Percentiles rank a stretch among this genome's conserved stretches.
Evolutionary conservation across 2,329 filamentous ascomycete species (phyloP).

Genomic region (Paramyrothecium sp.): DNA sequence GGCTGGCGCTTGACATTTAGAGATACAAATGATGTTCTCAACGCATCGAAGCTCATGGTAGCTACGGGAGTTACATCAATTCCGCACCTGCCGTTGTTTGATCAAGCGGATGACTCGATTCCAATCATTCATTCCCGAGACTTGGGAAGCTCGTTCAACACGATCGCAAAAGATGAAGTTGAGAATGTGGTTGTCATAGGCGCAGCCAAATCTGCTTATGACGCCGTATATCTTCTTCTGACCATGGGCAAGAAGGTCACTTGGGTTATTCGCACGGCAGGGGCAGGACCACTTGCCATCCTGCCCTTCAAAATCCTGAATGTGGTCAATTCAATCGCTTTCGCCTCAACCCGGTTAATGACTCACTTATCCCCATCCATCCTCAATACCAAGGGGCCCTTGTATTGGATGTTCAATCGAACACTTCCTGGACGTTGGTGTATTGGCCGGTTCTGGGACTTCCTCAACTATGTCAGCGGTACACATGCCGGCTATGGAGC

Average conservation of each 20-base stretch:
- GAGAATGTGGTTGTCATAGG: constrained; percentile 1
- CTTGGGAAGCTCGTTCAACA: background rate
- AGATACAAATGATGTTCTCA: background rate
- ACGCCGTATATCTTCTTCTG: constrained; percentile 2
- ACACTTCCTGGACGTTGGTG: background rate
- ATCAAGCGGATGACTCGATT: background rate
- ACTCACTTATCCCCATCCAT: constrained; percentile 2
- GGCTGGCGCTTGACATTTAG: background rate
- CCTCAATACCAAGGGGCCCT: background rate
- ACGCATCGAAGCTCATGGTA: constrained; percentile 1
- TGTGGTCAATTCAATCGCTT: constrained; percentile 1
- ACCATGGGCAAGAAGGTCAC: constrained; percentile 1
- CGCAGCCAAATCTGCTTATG: constrained; percentile 4
- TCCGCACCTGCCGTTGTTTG: background rate
- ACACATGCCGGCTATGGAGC: background rate
- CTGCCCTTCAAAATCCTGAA: constrained; percentile 1
- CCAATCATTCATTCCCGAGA: constrained; percentile 1
- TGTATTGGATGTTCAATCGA: constrained; percentile 1
- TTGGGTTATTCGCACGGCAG: constrained; percentile 1
- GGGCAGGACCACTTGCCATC: constrained; percentile 1
- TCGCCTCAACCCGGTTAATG: constrained; percentile 1
- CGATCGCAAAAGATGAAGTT: background rate
- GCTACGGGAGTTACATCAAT: constrained; percentile 1
- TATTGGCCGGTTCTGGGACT: background rate
- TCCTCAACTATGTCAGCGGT: background rate